Conservation (phyloP, 768 basidiomycete species). For the Chalciporus chontae region DNA sequence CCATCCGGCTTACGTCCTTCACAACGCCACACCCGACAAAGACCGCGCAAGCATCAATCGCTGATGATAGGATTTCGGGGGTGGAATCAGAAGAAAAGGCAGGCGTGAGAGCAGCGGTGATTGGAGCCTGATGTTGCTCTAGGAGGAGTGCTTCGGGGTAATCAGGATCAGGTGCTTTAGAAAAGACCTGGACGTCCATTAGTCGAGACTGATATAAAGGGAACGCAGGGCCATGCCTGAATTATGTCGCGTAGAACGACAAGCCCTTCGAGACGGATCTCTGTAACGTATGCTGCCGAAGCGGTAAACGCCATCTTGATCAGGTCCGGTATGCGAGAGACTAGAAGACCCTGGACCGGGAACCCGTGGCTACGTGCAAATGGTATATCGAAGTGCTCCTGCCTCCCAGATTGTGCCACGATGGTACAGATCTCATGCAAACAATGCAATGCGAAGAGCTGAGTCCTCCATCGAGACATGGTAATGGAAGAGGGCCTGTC, state of each 20-base stretch:
- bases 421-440: constrained; percentile 84
- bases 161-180: constrained; percentile 83
- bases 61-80: constrained; percentile 90
- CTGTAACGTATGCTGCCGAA: constrained; percentile 92
- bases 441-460: constrained; percentile 90
- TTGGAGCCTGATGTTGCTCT: constrained; percentile 97
- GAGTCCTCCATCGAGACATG: constrained; percentile 93
- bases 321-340: constrained; percentile 84
- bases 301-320: constrained; percentile 99
- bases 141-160: constrained; percentile 87
- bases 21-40: constrained; percentile 96
- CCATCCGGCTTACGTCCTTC: constrained; percentile 88
- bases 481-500: constrained; percentile 36
- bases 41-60: constrained; percentile 89
- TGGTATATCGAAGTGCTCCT: constrained; percentile 80
- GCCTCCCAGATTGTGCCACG: constrained; percentile 65
- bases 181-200: constrained; percentile 64
- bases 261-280: constrained; percentile 89
- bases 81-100: constrained; percentile 95
- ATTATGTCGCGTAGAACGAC: constrained; percentile 90
- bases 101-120: constrained; percentile 94
- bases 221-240: constrained; percentile 49
- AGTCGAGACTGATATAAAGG: neutral
- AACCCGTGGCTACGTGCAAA: constrained; percentile 63
- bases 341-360: constrained; percentile 60